A percentile compares a stretch with the other conserved stretches of the same genome.
phyloP scores from a whole-genome alignment of 345 rosid species.

The Arabidopsis suecica region DNA sequence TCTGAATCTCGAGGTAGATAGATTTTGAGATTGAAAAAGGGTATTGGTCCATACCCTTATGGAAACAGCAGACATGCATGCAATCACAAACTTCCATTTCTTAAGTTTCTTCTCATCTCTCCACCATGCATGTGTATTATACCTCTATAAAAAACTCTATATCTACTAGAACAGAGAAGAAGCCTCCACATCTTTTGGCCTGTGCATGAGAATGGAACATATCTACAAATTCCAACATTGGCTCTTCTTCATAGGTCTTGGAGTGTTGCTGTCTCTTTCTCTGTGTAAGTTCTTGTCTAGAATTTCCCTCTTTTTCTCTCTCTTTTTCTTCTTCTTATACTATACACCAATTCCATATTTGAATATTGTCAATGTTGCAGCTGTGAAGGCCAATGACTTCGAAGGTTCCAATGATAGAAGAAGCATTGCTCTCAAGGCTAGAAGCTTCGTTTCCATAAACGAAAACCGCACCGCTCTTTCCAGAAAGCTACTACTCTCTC shows the following conservation, averaged over 20 bases:
- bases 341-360: not conserved
- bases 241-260: constrained; percentile 36
- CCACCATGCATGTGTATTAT: constrained; percentile 32
- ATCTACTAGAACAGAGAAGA: constrained; percentile 21
- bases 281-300: constrained; percentile 31
- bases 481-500: constrained; percentile 38
- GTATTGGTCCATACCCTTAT: constrained; percentile 31
- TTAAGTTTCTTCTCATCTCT: constrained; percentile 8
- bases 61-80: constrained; percentile 46
- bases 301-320: not conserved
- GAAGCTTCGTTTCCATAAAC: not conserved
- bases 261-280: constrained; percentile 34
- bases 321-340: not conserved
- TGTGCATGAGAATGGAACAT: constrained; percentile 33
- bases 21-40: constrained; percentile 18
- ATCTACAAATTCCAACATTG: constrained; percentile 30
- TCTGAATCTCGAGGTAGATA: constrained; percentile 43
- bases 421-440: not conserved
- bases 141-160: constrained; percentile 15
- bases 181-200: constrained; percentile 35
- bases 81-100: constrained; percentile 40
- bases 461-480: constrained; percentile 19
- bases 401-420: constrained; percentile 9
- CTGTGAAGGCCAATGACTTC: constrained; percentile 22
- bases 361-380: constrained; percentile 23